Conservation (phyloP, 192 early-diverging fungal genomes). For the Paraglomus brasilianum region DNA sequence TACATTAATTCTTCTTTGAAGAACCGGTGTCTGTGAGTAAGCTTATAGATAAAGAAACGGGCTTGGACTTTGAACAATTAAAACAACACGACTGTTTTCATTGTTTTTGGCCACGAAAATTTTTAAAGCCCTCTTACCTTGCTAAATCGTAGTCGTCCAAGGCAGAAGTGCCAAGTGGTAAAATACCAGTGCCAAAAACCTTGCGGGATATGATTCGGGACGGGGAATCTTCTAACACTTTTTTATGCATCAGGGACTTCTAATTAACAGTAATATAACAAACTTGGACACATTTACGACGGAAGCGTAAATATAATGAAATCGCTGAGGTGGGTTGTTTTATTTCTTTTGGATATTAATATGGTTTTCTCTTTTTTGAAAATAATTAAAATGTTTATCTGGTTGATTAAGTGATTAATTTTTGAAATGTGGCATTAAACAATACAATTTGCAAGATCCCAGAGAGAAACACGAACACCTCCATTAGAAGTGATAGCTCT, state of each 20-base stretch:
- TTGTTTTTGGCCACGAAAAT: neutral
- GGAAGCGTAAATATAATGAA: conserved; percentile 14
- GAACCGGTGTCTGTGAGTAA: conserved; percentile 7
- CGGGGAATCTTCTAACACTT: neutral
- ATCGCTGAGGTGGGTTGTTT: conserved; percentile 1
- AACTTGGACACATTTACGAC: neutral
- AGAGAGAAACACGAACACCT: neutral
- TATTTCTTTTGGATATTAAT: conserved; percentile 8
- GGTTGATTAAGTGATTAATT: neutral
- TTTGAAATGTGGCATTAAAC: conserved; percentile 9
- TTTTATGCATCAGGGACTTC: conserved; percentile 3
- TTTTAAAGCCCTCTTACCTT: neutral
- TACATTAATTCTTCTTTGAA: conserved; percentile 17
- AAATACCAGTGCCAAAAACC: neutral
- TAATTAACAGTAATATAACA: neutral
- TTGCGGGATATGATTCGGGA: neutral
- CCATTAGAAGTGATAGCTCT: too few relatives aligned
- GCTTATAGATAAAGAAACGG: conserved; percentile 7
- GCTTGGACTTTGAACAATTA: conserved; percentile 3
- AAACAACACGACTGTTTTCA: conserved; percentile 15
- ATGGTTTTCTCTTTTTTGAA: conserved; percentile 6
- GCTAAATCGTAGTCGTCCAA: neutral
- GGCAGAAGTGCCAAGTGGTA: conserved; percentile 2
- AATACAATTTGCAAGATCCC: neutral
- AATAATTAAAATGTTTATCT: conserved; percentile 6